Percentiles rank a stretch among this genome's conserved stretches.
Evolutionary conservation across 768 basidiomycete genomes (phyloP).

Genomic region (Boletus sp.): DNA sequence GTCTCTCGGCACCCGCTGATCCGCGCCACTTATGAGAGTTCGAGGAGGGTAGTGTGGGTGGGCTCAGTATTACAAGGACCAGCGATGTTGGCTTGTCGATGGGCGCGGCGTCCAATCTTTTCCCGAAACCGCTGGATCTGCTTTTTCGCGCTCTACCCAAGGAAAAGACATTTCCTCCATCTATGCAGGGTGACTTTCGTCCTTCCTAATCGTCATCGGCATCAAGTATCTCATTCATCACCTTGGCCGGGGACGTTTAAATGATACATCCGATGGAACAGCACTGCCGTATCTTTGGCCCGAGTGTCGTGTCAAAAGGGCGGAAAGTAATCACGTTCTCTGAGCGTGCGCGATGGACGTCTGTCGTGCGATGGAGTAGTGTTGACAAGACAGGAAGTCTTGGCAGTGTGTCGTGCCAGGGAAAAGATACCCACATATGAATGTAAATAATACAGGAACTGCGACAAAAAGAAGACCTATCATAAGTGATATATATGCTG

Average conservation of each 20-base stretch:
- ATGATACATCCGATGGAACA: neutral
- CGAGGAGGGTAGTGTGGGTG: constrained; percentile 50
- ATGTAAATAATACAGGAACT: too few relatives aligned
- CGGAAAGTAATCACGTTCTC: constrained; percentile 2
- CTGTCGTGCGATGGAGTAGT: constrained; percentile 55
- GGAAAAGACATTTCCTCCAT: too few relatives aligned
- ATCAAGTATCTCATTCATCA: neutral
- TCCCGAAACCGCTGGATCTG: constrained; percentile 67
- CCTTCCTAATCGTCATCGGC: neutral
- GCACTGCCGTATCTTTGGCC: constrained; percentile 71
- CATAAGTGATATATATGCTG: too few relatives aligned
- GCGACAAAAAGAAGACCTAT: too few relatives aligned
- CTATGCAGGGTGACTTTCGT: neutral
- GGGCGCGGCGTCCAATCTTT: constrained; percentile 1
- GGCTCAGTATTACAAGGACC: constrained; percentile 14
- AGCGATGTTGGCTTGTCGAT: constrained; percentile 14
- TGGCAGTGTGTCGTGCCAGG: neutral
- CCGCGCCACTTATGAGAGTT: constrained; percentile 91
- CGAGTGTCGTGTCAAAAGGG: constrained; percentile 74
- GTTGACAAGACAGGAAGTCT: constrained; percentile 47
- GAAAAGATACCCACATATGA: neutral
- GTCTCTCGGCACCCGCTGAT: constrained; percentile 90
- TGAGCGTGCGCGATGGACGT: constrained; percentile 41
- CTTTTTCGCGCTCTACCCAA: constrained; percentile 76
- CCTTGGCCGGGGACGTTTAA: neutral